Evolutionary conservation across 768 basidiomycete genomes (phyloP), one percentile per base, ranked within the genome.

Genomic region (Trametes coccinea): DNA sequence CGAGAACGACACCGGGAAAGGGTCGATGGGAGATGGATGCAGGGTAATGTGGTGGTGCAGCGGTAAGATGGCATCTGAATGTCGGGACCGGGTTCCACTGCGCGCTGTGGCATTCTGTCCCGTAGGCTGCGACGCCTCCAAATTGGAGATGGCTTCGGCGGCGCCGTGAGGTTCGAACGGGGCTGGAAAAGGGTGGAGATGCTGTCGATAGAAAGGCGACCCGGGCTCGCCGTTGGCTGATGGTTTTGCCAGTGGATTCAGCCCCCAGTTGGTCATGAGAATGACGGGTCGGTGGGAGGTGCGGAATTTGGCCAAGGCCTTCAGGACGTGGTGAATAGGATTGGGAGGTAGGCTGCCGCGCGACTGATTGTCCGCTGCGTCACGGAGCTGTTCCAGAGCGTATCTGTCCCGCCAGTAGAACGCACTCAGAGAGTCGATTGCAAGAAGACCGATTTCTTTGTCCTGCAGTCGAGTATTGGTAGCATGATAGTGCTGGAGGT

Each of bases 341-440:
- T 67, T 75, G 4, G 66, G 47, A 13, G 69, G 62, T 54, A 27
- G 53, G 7, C 13, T 22, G 11, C 2, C 33, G 17, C 55, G 47
- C 13, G 56, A 30, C 53, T 59, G 60, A 61, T 56, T 41, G 56
- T 59, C 47, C 22, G 58, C 33, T 50, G 39, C 65, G 54, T 67
- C 63, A 40, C 75, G 80, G 54, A 77, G 62, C 65, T 84, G 84
- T 72, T 92, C 90, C 33, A 75, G 74, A 41, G 77, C 76, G 69
- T 85, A 87, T 44, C 88, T 84, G 70, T 94, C 92, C 2, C 80
- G 63, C 92, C 93, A 94, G 73, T 90, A 84, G 69, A 88, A 91
- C 0, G 89, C 71, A 70, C 87, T 87, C 60, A 92, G 72, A 13
- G 91, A 92, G 73, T 95, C 92, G 48, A 94, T 76, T 9, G 83